Conservation (phyloP, 2,329 filamentous ascomycete species). For the Fonsecaea pugnacius region DNA sequence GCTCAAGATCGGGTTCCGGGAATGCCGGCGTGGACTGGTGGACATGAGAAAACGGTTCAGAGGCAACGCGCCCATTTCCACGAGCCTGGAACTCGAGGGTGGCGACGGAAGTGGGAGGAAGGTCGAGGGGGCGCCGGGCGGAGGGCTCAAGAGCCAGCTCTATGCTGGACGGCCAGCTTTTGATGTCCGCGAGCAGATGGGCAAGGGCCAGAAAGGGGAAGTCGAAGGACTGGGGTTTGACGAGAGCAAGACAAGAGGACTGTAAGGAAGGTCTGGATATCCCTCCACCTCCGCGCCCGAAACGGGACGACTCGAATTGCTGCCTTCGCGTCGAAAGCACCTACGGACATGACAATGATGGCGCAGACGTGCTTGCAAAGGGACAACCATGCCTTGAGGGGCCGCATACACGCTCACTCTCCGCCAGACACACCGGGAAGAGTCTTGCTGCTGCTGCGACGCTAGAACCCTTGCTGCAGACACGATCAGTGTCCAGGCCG, state of each 20-base stretch:
- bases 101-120: constrained; percentile 50
- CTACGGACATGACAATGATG: not conserved
- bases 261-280: constrained; percentile 37
- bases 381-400: not conserved
- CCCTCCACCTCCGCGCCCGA: not conserved
- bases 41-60: constrained; percentile 99
- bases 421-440: not conserved
- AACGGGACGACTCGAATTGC: not conserved
- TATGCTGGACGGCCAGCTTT: constrained; percentile 79
- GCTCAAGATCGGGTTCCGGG: constrained; percentile 86
- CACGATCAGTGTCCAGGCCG: not conserved
- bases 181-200: constrained; percentile 69
- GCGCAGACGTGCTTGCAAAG: not conserved
- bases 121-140: not conserved
- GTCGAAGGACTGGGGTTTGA: constrained; percentile 45
- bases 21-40: constrained; percentile 94
- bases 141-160: constrained; percentile 57
- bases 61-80: constrained; percentile 83
- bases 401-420: not conserved
- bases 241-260: constrained; percentile 53
- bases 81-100: constrained; percentile 66
- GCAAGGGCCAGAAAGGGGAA: constrained; percentile 60
- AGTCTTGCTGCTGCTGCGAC: not conserved
- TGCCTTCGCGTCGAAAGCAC: not conserved
- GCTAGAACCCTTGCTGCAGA: not conserved